These are phyloP conservation scores for Blepharisma japonicum DNA, from an alignment of 73 alveolate species.

Conservation along the genomic window DNA sequence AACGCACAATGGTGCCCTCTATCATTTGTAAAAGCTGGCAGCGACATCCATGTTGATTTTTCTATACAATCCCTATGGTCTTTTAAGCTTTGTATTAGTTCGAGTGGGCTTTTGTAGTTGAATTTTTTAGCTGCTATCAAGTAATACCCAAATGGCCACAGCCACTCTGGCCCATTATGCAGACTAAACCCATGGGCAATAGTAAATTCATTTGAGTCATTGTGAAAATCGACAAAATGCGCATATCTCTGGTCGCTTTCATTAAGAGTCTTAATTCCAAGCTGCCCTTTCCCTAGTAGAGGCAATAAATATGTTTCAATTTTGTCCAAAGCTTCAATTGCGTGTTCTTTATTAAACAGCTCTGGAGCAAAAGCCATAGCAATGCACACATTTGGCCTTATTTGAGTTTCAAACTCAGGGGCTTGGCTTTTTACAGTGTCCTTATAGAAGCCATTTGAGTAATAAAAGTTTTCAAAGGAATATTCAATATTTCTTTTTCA, in stretches of 20 bases:
- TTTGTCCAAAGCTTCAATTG: conserved; percentile 57
- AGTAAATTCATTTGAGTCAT: conserved; percentile 33
- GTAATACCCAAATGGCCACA: conserved; percentile 46
- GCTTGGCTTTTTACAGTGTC: conserved; percentile 64
- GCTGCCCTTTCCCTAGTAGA: neutral
- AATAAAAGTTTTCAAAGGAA: conserved; percentile 84
- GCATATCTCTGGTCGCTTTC: conserved; percentile 41
- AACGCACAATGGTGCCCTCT: conserved; percentile 45
- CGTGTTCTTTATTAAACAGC: conserved; percentile 73
- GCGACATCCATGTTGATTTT: conserved; percentile 23
- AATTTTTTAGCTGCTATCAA: conserved; percentile 37
- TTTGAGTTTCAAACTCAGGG: conserved; percentile 76
- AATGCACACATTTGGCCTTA: conserved; percentile 82
- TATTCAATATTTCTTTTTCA: conserved; percentile 70
- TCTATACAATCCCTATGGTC: conserved; percentile 31
- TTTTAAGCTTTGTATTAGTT: conserved; percentile 33
- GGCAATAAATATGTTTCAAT: conserved; percentile 57
- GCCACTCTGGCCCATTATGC: conserved; percentile 64
- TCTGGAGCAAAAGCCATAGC: conserved; percentile 96
- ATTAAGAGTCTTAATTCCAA: conserved; percentile 35
- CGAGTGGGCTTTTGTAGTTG: conserved; percentile 29
- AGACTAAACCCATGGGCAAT: conserved; percentile 52
- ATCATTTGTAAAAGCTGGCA: conserved; percentile 52
- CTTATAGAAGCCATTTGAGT: conserved; percentile 58
- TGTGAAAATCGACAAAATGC: conserved; percentile 40